Percentiles rank a stretch among this genome's conserved stretches.
Conservation (phyloP, 352 stramenopile genomes). For the Phytophthora sp. region DNA sequence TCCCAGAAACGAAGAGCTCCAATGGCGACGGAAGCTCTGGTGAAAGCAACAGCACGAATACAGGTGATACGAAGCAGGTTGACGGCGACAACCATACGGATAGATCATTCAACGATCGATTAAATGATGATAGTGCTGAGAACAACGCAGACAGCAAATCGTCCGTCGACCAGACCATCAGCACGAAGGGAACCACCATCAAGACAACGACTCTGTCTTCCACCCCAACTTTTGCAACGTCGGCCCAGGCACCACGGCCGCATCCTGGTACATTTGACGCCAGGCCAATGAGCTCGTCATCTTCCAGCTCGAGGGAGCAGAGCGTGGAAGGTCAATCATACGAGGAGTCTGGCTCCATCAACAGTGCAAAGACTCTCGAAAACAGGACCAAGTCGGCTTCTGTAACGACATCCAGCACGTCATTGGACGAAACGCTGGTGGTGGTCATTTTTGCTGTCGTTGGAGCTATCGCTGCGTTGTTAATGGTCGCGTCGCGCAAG, state of each 20-base stretch:
- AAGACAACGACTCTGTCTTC: neutral
- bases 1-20: neutral
- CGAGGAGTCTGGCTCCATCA: conserved; percentile 7
- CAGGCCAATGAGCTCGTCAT: conserved; percentile 2
- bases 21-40: neutral
- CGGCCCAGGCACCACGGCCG: neutral
- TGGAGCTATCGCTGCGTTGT: conserved; percentile 52
- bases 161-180: conserved; percentile 5
- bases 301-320: conserved; percentile 11
- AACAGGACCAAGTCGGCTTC: conserved; percentile 24
- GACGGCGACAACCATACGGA: conserved; percentile 4
- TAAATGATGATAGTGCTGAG: conserved; percentile 8
- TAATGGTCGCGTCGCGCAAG: conserved; percentile 61
- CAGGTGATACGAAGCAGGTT: conserved; percentile 8
- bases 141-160: conserved; percentile 20
- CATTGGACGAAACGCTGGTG: conserved; percentile 59
- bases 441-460: conserved; percentile 64
- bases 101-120: conserved; percentile 4
- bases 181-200: conserved; percentile 5
- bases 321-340: conserved; percentile 19
- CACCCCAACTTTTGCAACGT: conserved; percentile 2
- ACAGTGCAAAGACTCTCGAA: conserved; percentile 22
- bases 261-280: conserved; percentile 12
- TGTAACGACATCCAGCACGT: conserved; percentile 27
- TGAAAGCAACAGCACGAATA: neutral